phyloP scores from a whole-genome alignment of 805 yeast genomes.

The Brettanomyces custersianus region DNA sequence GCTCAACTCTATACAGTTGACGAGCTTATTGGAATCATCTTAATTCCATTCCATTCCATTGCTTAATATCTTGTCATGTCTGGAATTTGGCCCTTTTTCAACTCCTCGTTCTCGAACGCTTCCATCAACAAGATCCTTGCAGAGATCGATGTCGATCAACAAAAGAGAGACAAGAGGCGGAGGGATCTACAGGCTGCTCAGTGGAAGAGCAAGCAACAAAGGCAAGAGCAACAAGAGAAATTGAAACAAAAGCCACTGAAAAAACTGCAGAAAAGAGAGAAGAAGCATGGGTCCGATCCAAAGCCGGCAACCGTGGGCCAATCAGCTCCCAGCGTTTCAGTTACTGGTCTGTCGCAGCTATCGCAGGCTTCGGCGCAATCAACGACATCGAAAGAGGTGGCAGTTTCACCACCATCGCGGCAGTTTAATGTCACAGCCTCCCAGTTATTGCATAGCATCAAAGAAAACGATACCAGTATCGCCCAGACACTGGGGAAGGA shows the following conservation, averaged over 20 bases:
- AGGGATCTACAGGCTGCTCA: not conserved
- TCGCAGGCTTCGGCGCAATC: conserved; percentile 3
- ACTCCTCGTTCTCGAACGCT: conserved; percentile 28
- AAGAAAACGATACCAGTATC: conserved; percentile 19
- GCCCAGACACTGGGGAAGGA: conserved; percentile 9
- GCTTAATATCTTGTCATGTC: conserved; percentile 25
- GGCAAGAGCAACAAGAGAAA: conserved; percentile 3
- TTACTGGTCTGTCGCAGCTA: not conserved
- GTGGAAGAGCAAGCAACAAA: not conserved
- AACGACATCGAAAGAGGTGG: conserved; percentile 8
- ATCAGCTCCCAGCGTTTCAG: too few species aligned
- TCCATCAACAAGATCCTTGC: conserved; percentile 26
- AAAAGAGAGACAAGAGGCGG: conserved; percentile 7
- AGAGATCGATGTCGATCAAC: conserved; percentile 29
- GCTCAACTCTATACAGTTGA: too few species aligned
- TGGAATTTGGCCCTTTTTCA: conserved; percentile 32
- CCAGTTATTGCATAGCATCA: conserved; percentile 26
- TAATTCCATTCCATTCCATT: too few species aligned
- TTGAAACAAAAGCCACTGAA: conserved; percentile 2
- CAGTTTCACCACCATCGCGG: conserved; percentile 13
- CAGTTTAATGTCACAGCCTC: conserved; percentile 23
- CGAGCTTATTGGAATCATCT: too few species aligned
- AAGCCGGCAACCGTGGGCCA: too few species aligned
- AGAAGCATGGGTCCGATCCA: not conserved
- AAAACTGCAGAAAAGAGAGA: not conserved